A percentile compares a stretch with the other conserved stretches of the same genome.
phyloP scores from a whole-genome alignment of 2,329 filamentous ascomycete species.

The Phialocephala subalpina region DNA sequence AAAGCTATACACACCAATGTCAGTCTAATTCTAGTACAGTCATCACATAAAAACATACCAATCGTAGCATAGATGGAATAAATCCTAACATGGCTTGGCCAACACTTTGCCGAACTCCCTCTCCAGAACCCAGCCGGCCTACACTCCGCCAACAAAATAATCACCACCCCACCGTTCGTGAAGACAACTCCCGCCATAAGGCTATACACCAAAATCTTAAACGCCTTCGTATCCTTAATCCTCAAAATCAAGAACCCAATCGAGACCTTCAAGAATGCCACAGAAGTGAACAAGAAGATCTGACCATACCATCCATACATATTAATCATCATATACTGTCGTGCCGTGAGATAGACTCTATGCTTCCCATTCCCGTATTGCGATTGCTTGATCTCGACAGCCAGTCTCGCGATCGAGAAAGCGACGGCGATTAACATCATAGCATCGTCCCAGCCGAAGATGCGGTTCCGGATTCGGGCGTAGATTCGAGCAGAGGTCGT shows the following conservation, averaged over 20 bases:
- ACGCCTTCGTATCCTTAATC: conserved; percentile 47
- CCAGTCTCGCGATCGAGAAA: conserved; percentile 42
- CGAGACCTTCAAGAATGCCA: conserved; percentile 51
- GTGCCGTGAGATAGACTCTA: conserved; percentile 44
- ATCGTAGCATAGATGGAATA: conserved; percentile 28
- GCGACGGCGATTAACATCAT: conserved; percentile 38
- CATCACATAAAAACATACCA: conserved; percentile 16
- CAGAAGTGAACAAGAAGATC: conserved; percentile 49
- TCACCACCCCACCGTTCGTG: conserved; percentile 18
- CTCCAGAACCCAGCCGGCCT: conserved; percentile 19
- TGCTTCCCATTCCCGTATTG: conserved; percentile 50
- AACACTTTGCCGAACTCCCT: conserved; percentile 18
- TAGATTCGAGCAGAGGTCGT: conserved; percentile 46
- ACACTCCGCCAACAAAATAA: conserved; percentile 26
- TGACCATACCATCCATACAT: conserved; percentile 51
- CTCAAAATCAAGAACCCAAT: conserved; percentile 52
- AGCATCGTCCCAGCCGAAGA: conserved; percentile 49
- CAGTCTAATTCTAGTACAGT: neutral
- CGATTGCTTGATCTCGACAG: conserved; percentile 35
- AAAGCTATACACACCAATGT: conserved; percentile 14
- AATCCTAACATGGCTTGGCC: conserved; percentile 22
- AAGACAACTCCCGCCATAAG: conserved; percentile 24
- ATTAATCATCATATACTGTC: conserved; percentile 47
- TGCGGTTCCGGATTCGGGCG: conserved; percentile 42
- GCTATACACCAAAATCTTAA: conserved; percentile 44